phyloP scores from a whole-genome alignment of 805 yeast species.

The Metschnikowia cubensis region DNA sequence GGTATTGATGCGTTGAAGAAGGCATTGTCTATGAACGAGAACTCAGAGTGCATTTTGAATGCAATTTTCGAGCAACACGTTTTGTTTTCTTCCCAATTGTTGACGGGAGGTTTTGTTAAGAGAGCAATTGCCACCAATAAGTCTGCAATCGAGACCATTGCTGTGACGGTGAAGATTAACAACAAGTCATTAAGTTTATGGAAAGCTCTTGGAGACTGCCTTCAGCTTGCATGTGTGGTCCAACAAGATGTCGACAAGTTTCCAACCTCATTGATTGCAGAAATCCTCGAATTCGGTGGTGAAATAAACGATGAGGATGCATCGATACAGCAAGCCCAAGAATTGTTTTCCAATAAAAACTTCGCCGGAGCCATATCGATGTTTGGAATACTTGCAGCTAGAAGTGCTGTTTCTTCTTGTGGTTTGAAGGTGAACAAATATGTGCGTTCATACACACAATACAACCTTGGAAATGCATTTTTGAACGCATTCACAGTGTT shows the following conservation, averaged over 20 bases:
- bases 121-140: slow-evolving; percentile 52
- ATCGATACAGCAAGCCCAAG: slow-evolving; percentile 15
- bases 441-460: slow-evolving; percentile 51
- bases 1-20: slow-evolving; percentile 48
- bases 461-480: slow-evolving; percentile 69
- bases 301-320: slow-evolving; percentile 16
- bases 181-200: slow-evolving; percentile 52
- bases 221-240: slow-evolving; percentile 50
- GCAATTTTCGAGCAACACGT: slow-evolving; percentile 57
- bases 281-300: slow-evolving; percentile 16
- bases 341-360: slow-evolving; percentile 12
- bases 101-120: slow-evolving; percentile 60
- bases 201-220: slow-evolving; percentile 58
- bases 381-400: slow-evolving; percentile 44
- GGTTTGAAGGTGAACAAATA: slow-evolving; percentile 41
- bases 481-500: slow-evolving; percentile 38
- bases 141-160: slow-evolving; percentile 44
- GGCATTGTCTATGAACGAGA: slow-evolving; percentile 41
- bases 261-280: slow-evolving; percentile 35
- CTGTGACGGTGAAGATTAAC: slow-evolving; percentile 34
- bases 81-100: slow-evolving; percentile 48
- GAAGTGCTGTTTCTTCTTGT: slow-evolving; percentile 39
- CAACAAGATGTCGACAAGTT: slow-evolving; percentile 49
- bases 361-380: slow-evolving; percentile 31
- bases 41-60: slow-evolving; percentile 45